Conservation (phyloP, 306 rosid genomes). For the Castanea mollissima region DNA sequence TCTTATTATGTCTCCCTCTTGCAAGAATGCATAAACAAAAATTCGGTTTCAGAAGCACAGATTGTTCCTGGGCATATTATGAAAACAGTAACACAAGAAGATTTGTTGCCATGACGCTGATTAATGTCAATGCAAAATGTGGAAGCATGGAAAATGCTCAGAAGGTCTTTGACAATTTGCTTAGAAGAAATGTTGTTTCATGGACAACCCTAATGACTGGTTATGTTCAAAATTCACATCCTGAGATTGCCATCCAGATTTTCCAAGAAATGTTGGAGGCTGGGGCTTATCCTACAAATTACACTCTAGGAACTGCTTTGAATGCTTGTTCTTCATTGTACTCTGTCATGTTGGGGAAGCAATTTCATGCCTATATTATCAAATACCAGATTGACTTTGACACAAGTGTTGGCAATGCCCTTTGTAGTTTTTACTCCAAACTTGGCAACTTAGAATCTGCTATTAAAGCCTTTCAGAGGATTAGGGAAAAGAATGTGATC, state of each 20-base stretch:
- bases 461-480: slow-evolving; percentile 54
- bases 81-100: slow-evolving; percentile 62
- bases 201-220: slow-evolving; percentile 82
- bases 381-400: slow-evolving; percentile 62
- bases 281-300: slow-evolving; percentile 67
- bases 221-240: slow-evolving; percentile 56
- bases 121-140: slow-evolving; percentile 70
- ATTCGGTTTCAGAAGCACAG: slow-evolving; percentile 40
- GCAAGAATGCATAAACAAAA: slow-evolving; percentile 56
- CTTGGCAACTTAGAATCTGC: slow-evolving; percentile 47
- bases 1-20: slow-evolving; percentile 53
- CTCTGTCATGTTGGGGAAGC: slow-evolving; percentile 53
- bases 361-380: slow-evolving; percentile 70
- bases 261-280: slow-evolving; percentile 68
- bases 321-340: slow-evolving; percentile 62
- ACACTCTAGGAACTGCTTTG: slow-evolving; percentile 60
- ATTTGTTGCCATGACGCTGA: slow-evolving; percentile 49
- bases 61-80: slow-evolving; percentile 62
- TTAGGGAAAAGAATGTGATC: slow-evolving; percentile 64
- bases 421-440: slow-evolving; percentile 83
- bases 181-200: slow-evolving; percentile 45
- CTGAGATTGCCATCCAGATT: slow-evolving; percentile 43
- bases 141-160: slow-evolving; percentile 57
- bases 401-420: slow-evolving; percentile 75
- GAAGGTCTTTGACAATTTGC: slow-evolving; percentile 56